Evolutionary conservation across 2,329 filamentous ascomycete species (phyloP).

Genomic region (Venturia effusa): DNA sequence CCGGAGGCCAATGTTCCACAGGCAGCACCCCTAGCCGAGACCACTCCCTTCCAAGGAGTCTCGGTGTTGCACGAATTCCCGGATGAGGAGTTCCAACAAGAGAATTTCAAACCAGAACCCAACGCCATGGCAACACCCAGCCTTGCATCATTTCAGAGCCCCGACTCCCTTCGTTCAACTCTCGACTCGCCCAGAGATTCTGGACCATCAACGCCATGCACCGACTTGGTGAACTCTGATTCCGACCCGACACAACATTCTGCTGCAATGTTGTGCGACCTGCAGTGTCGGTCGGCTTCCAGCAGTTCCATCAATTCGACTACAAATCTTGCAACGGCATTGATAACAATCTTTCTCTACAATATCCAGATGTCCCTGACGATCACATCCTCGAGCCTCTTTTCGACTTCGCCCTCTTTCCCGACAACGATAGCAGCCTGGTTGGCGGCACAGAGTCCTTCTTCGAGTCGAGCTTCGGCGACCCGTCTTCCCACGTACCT

Average conservation of each 20-base stretch:
- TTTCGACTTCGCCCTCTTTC: conserved; percentile 31
- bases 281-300: conserved; percentile 90
- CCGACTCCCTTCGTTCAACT: conserved; percentile 7
- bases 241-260: conserved; percentile 99
- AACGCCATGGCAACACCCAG: conserved; percentile 1
- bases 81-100: conserved; percentile 4
- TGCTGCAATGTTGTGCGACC: conserved; percentile 99
- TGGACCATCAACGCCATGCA: conserved; percentile 28
- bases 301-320: conserved; percentile 9
- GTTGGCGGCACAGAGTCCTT: conserved; percentile 23
- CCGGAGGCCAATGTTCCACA: conserved; percentile 15
- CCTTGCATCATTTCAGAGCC: conserved; percentile 1
- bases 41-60: conserved; percentile 15
- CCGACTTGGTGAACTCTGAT: conserved; percentile 41
- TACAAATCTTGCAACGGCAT: not conserved
- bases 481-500: conserved; percentile 18
- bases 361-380: conserved; percentile 23
- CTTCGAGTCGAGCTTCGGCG: conserved; percentile 17
- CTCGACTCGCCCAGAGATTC: conserved; percentile 17
- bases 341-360: conserved; percentile 12
- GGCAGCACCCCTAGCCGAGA: conserved; percentile 8
- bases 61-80: conserved; percentile 18
- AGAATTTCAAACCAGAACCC: not conserved
- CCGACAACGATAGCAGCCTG: conserved; percentile 21
- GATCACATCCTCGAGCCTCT: conserved; percentile 20